Conservation (phyloP, 2,329 filamentous ascomycete species). For the Ophiocordyceps camponoti-floridani region DNA sequence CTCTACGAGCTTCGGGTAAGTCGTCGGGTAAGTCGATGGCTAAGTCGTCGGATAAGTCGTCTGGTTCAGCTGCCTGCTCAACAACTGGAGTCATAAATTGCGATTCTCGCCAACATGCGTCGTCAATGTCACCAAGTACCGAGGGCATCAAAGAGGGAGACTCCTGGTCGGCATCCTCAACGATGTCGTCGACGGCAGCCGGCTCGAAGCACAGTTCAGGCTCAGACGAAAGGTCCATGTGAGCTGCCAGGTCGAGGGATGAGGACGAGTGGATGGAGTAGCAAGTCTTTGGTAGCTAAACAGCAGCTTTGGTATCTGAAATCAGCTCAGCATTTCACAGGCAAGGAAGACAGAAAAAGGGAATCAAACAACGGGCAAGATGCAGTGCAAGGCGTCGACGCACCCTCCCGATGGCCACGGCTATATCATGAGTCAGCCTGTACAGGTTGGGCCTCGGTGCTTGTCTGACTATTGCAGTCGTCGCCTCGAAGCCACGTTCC, state of each 20-base stretch:
- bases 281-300: background rate
- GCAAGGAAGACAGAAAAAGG: background rate
- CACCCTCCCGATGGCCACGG: background rate
- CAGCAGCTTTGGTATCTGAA: background rate
- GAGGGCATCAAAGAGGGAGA: background rate
- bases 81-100: too few relatives aligned
- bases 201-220: background rate
- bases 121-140: background rate
- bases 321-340: background rate
- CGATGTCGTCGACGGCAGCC: background rate
- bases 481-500: background rate
- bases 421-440: background rate
- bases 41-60: background rate
- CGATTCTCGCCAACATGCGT: background rate
- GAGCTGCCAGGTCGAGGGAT: background rate
- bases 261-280: background rate
- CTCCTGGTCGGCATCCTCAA: background rate
- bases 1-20: background rate
- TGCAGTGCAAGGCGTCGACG: background rate
- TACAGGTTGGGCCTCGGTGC: background rate
- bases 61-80: background rate
- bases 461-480: background rate
- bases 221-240: background rate
- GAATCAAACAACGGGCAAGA: background rate
- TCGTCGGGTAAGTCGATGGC: too few relatives aligned